Evolutionary conservation across 2,329 filamentous ascomycete genomes (phyloP), one percentile per base, ranked within the genome.

Genomic region (Talaromyces sp.): DNA sequence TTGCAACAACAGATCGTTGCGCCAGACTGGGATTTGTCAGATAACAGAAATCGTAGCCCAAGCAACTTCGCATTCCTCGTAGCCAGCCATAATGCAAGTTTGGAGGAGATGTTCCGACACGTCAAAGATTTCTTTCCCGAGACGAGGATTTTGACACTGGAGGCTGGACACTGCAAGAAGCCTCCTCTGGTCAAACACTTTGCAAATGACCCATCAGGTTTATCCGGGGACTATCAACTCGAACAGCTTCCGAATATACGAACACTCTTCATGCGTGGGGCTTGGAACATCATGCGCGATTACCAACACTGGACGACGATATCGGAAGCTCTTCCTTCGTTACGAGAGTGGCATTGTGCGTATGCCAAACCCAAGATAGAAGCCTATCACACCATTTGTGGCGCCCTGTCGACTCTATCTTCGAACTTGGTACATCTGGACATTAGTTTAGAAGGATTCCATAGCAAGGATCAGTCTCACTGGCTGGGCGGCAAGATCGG

Each of bases 121-220:
- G 82, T 91, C 19, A 78, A 81, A 58, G 79, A 79, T 31, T 82
- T 83, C 11, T 86, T 91, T 47, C 85, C 87, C 0, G 82, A 86
- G 62, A 85, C 86, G 1, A 85, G 84, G 67, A 86, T 91, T 43
- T 79, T 93, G 72, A 92, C 90, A 0, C 80, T 92, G 17, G 89
- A 92, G 75, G 90, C 89, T n/a, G 90, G 90, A 3, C 89, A 92
- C 74, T 86, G 89, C 68, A 90, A 89, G 73, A 91, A 91, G 75
- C 88, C 90, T 2, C 89, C 89, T 5, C 87, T 88, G 75, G 88
- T 92, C 58, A 77, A 77, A 54, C 84, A 88, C 67, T 88, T 88
- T 72, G 75, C 81, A 40, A 71, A 75, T 25, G 74, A 76, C 38
- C 71, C 72, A 13, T 72, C 70, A 36, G 73, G 72, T 3, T 67